Evolutionary conservation across 176 grass and related monocot species (phyloP), one percentile per base, ranked within the genome.

Genomic region (Urochloa ruziziensis): DNA sequence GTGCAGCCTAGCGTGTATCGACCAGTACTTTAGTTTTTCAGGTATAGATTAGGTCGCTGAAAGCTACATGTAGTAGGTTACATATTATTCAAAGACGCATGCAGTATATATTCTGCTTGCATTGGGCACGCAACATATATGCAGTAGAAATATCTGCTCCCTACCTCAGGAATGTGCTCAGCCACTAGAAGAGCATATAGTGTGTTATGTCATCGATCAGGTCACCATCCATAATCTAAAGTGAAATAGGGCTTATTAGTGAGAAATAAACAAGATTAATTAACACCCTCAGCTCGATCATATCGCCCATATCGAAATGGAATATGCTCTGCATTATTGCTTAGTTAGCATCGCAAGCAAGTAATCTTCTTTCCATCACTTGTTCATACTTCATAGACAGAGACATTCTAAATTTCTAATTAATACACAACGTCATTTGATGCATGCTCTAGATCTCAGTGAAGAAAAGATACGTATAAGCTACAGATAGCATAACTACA

Each of bases 151-250:
- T 82, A 51, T 82, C 85, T 67, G 25, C 15, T 70, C 57, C 27
- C 59, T 24, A n/a, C n/a, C 56, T 49, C 23, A 68, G 32, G 39
- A 74, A n/a, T 67, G 61, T 37, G 70, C 70, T 82, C 78, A 76
- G 63, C 79, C 53, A 84, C 69, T 62, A 57, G 42, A 80, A 74
- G 69, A 32, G 87, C 75, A 84, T 80, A 62, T 49, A 19, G 5
- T 19, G 14, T n/a, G n/a, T n/a, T 15, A 43, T 40, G 66, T 69
- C 63, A 37, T n/a, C 39, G 39, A 40, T 40, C 6, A 2, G n/a
- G 58, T 64, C 81, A 79, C 62, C 30, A 17, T 66, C 80, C 48
- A 23, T 28, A n/a, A n/a, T 29, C 30, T 65, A 53, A 65, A 64
- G 57, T 28, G 4, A 30, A 46, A 44, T 14, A n/a, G n/a, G n/a